Evolutionary conservation across 2,329 filamentous ascomycete genomes (phyloP), one percentile per base, ranked within the genome.

Genomic region (Neoarthrinium moseri): DNA sequence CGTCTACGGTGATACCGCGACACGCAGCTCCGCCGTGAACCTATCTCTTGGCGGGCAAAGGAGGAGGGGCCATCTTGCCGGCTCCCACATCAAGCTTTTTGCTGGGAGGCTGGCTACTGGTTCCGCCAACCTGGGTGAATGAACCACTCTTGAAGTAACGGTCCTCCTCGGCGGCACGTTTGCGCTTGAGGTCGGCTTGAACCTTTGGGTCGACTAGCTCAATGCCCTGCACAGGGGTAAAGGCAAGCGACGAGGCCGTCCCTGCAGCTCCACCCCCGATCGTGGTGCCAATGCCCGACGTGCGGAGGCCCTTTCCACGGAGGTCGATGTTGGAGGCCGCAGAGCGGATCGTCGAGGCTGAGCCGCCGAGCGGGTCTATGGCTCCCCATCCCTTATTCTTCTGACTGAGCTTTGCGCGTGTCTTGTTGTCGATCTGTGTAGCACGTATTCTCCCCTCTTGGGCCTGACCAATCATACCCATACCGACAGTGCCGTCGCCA

Each of bases 101-200:
- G 44, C 71, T 77, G 21, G 80, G 71, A 13, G 89, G 90, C 54
- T 92, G 63, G 3, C 77, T 56, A 20, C 61, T 61, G 10, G 61
- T 65, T 12, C 72, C 71, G 8, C 83, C 83, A 46, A 95, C 80
- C 65, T 96, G 91, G 7, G 94, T 96, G 62, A 99, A 99, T 0
- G 89, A 91, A n/a, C 94, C 94, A 37, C 90, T 89, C 68, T 94
- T 95, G 74, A 99, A 99, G 86, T 91, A 99, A 29, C 90, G 78
- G 63, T 97, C 92, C 63, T 96, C 90, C 53, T 97, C 94, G 1
- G 90, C 91, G 65, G 96, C 95, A 52, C 91, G 77, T 74, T 97
- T 97, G 57, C 90, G 80, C 62, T 80, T 91, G 64, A 95, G 79
- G 71, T 96, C 91, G 6, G 89, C 88, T 56, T 91, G 84, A 47